Conservation (phyloP, 1,139 yeast species). For the Geotrichum macrosporum region DNA sequence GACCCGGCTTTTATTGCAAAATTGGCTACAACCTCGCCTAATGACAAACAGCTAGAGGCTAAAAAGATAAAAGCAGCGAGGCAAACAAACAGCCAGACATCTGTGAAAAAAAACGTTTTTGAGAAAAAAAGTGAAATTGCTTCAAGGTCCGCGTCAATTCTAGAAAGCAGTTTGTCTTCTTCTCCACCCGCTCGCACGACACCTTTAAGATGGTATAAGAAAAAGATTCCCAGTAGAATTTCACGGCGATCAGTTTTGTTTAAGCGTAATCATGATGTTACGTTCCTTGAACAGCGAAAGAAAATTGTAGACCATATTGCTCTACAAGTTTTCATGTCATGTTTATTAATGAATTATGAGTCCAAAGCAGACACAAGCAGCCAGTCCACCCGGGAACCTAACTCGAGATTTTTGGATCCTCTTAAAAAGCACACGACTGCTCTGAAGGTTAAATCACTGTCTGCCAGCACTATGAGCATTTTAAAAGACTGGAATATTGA, state of each 20-base stretch:
- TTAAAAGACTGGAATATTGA: constrained; percentile 6
- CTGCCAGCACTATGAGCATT: background rate
- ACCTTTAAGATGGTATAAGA: constrained; percentile 1
- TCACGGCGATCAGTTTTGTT: constrained; percentile 6
- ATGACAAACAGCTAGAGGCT: background rate
- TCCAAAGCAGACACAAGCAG: background rate
- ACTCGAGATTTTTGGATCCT: constrained; percentile 1
- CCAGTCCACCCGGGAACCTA: background rate
- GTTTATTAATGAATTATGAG: background rate
- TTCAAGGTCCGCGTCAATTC: too few relatives aligned
- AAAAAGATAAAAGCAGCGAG: background rate
- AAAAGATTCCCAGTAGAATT: background rate
- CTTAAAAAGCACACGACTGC: constrained; percentile 1
- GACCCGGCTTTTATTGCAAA: too few relatives aligned
- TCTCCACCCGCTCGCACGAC: background rate
- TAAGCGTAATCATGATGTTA: background rate
- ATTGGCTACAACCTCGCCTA: background rate
- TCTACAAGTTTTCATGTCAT: background rate
- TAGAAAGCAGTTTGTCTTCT: background rate
- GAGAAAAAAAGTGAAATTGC: too few relatives aligned
- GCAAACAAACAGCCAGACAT: background rate
- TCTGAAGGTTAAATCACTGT: constrained; percentile 1
- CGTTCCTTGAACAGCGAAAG: constrained; percentile 1
- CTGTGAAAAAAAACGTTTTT: background rate
- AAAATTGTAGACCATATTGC: constrained; percentile 4